Base-by-base conservation (phyloP, 306 rosid species). In the Betula pendula region DNA sequence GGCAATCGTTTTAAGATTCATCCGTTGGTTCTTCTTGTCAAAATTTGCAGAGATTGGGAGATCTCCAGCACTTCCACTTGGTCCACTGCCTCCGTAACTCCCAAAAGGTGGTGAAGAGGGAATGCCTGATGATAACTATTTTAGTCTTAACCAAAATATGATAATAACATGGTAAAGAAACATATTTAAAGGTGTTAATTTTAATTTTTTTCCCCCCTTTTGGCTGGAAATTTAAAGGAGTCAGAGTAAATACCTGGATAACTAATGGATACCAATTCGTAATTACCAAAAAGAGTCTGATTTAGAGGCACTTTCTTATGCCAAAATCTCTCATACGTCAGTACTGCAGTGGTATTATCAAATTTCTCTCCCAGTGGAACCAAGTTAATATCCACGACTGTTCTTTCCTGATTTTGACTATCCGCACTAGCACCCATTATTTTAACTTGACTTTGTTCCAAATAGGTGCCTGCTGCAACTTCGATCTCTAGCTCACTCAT, bases 341-440 rank as follows among this genome's bases (percentile, higher is more conserved):
- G 81, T 72, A 83, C 79, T 33, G 93, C 96, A 75, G 97, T 94
- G 70, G 90, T 87, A 81, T 86, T 83, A 85, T 92, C 97, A 83
- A 94, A 94, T 72, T 85, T 90, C 83, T 92, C 98, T 65, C 93
- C 97, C 17, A 94, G 81, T 8, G 98, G 98, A 76, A 94, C 97
- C 79, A 94, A 81, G 88, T 94, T 79, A 70, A 92, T 84, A 72
- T 94, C 97, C 83, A 94, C 95, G 44, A 86, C 59, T 40, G 96
- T 88, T 81, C 72, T 89, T 77, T 86, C 95, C 81, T 85, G 95
- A 77, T 94, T 89, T 85, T 88, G 89, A 83, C 73, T 80, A 77
- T 92, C 97, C 63, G 98, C 92, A 81, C 59, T 94, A 35, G 92
- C 98, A 77, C 98, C 98, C 96, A 92, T 88, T 85, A 94, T 92